Percentiles rank a stretch among this genome's conserved stretches.
Conservation (phyloP, 2,329 filamentous ascomycete genomes). For the Rhinocladiella similis region DNA sequence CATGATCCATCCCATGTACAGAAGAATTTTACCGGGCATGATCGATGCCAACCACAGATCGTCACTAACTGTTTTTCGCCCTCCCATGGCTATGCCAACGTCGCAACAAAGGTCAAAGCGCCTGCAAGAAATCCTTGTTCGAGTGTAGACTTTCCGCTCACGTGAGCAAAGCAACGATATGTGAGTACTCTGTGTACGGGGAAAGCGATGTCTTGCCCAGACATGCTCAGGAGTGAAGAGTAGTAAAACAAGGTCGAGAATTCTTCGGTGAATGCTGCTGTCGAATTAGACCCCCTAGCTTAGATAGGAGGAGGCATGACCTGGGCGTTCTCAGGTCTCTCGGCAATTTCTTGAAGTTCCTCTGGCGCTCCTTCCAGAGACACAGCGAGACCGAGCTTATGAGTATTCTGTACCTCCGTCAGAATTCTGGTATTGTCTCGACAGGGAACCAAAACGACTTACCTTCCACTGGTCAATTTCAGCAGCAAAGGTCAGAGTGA, state of each 20-base stretch:
- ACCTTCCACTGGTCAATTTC: conserved; percentile 97
- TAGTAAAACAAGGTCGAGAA: conserved; percentile 42
- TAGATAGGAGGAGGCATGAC: conserved; percentile 50
- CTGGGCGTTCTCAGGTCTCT: conserved; percentile 37
- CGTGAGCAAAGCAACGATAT: not conserved
- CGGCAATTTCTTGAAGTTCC: conserved; percentile 70
- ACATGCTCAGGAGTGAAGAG: conserved; percentile 38
- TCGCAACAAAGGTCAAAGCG: conserved; percentile 4
- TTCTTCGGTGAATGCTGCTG: not conserved
- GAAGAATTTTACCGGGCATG: conserved; percentile 1
- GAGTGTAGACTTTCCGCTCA: conserved; percentile 3
- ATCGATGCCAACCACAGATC: conserved; percentile 2
- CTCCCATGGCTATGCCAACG: conserved; percentile 10
- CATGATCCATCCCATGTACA: conserved; percentile 11
- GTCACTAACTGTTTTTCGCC: conserved; percentile 8
- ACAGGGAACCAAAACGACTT: conserved; percentile 43
- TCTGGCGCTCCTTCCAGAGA: conserved; percentile 84
- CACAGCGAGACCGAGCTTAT: conserved; percentile 91
- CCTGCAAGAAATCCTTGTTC: conserved; percentile 1
- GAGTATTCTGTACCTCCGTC: conserved; percentile 67
- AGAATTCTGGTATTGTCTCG: not conserved
- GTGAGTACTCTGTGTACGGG: not conserved
- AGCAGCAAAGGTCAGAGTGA: conserved; percentile 91
- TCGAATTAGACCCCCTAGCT: conserved; percentile 15
- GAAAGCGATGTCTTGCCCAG: not conserved